Conservation (phyloP, 31 red algal genomes). For the Asparagopsis taxiformis region DNA sequence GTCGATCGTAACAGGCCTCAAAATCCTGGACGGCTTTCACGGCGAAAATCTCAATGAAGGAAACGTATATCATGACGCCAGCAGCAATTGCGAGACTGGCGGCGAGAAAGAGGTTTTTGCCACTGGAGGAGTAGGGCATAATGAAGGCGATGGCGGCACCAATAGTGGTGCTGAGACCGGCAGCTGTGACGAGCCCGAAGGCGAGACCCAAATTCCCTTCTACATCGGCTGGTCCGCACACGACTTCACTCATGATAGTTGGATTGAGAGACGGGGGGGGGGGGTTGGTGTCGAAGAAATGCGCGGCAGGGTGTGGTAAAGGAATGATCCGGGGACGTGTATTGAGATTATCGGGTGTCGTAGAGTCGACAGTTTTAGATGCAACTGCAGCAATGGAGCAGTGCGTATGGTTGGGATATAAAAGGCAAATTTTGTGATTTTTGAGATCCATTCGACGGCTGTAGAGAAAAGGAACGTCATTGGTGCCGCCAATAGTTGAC, state of each 20-base stretch:
- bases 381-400: too few relatives aligned
- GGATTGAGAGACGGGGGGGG: too few relatives aligned
- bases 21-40: constrained; percentile 57
- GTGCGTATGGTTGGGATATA: too few relatives aligned
- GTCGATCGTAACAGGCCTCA: constrained; percentile 36
- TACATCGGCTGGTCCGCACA: constrained; percentile 18
- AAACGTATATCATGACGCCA: constrained; percentile 88
- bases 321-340: too few relatives aligned
- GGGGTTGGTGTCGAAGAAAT: too few relatives aligned
- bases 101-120: constrained; percentile 61
- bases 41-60: constrained; percentile 86
- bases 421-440: too few relatives aligned
- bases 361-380: too few relatives aligned
- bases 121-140: constrained; percentile 36
- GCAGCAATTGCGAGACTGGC: constrained; percentile 66
- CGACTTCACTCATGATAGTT: neutral
- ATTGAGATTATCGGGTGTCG: too few relatives aligned
- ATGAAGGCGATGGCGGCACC: constrained; percentile 74
- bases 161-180: constrained; percentile 73
- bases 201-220: constrained; percentile 73
- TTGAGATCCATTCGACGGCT: too few relatives aligned
- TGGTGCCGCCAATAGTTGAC: too few relatives aligned
- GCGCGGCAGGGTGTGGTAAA: too few relatives aligned
- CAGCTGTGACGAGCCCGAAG: constrained; percentile 77
- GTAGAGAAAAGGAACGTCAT: too few relatives aligned